Percentiles rank a stretch among this genome's conserved stretches.
Evolutionary conservation across 805 yeast genomes (phyloP).

Genomic region (Wickerhamomyces chambardii): DNA sequence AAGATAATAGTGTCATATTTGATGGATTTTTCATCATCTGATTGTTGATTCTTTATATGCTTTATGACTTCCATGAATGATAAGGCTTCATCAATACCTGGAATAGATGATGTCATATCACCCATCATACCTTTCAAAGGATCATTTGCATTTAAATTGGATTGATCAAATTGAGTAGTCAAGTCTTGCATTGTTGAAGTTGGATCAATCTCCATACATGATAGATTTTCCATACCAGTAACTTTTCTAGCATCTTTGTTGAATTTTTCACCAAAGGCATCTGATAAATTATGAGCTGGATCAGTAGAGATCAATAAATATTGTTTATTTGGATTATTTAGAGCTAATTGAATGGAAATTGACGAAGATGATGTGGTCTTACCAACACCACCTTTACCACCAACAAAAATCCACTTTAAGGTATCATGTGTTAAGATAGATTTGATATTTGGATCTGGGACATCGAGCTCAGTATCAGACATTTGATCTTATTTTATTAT

Average conservation of each 20-base stretch:
- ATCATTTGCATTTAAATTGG: conserved; percentile 29
- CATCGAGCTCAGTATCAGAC: conserved; percentile 16
- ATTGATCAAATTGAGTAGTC: conserved; percentile 35
- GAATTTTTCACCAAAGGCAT: conserved; percentile 97
- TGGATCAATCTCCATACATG: conserved; percentile 99
- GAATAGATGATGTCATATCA: conserved; percentile 90
- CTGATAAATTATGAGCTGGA: conserved; percentile 97
- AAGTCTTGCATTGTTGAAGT: conserved; percentile 88
- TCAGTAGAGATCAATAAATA: conserved; percentile 91
- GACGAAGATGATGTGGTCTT: conserved; percentile 97
- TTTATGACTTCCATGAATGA: conserved; percentile 97
- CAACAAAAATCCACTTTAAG: conserved; percentile 95
- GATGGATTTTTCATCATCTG: conserved; percentile 27
- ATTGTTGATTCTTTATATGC: conserved; percentile 74
- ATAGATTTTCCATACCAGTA: conserved; percentile 78
- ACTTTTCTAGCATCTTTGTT: conserved; percentile 95
- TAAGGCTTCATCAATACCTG: conserved; percentile 97
- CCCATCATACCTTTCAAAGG: conserved; percentile 71
- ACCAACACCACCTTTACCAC: conserved; percentile 99
- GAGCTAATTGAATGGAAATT: conserved; percentile 87
- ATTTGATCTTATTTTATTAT: conserved; percentile 1
- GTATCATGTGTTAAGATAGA: conserved; percentile 58
- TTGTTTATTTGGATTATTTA: conserved; percentile 68
- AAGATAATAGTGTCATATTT: conserved; percentile 85
- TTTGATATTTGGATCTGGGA: conserved; percentile 57